Conservation (phyloP, 164 flowering plant species). For the Stephania yunnanensis region DNA sequence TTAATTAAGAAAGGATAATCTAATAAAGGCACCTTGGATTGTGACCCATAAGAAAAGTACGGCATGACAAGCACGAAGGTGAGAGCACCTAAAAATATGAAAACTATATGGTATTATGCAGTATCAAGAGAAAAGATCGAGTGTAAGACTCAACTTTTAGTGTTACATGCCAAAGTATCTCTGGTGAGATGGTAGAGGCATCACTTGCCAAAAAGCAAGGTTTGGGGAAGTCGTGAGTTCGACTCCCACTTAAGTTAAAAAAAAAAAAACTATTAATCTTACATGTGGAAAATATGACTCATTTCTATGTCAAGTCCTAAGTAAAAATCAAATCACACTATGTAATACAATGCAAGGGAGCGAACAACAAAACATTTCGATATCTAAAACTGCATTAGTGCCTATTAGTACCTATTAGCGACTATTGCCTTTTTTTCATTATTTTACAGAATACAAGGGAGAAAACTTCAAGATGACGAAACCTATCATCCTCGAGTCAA, state of each 20-base stretch:
- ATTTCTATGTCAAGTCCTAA: neutral
- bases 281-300: too few relatives aligned
- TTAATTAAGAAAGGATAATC: too few relatives aligned
- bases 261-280: too few relatives aligned
- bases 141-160: too few relatives aligned
- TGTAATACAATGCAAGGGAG: neutral
- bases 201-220: too few relatives aligned
- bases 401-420: too few relatives aligned
- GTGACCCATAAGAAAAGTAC: constrained; percentile 43
- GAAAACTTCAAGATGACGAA: neutral
- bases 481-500: neutral
- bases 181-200: too few relatives aligned
- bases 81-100: neutral
- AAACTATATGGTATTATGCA: neutral
- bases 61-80: constrained; percentile 12
- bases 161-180: too few relatives aligned
- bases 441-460: neutral
- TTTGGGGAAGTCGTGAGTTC: too few relatives aligned
- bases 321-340: neutral
- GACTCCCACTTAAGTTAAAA: too few relatives aligned
- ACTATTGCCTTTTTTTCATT: too few relatives aligned
- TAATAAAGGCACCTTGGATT: constrained; percentile 45
- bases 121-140: neutral
- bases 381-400: neutral
- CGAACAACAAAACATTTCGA: neutral